Evolutionary conservation across 352 stramenopile genomes (phyloP), one percentile per base, ranked within the genome.

Genomic region (Nothophytophthora sp.): DNA sequence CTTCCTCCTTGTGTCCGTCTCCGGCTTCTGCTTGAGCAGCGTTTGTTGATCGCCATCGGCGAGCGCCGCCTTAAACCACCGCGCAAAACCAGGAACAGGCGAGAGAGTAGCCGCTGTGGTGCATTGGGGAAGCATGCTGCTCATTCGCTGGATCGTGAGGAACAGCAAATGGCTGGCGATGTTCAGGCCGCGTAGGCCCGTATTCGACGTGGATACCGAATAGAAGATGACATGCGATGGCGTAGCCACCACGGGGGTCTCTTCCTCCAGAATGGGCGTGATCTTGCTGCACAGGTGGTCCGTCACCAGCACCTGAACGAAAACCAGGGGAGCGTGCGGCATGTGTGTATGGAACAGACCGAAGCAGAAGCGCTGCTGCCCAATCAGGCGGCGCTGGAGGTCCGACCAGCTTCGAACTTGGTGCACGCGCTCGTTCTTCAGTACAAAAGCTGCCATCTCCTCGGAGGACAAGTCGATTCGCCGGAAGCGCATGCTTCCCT

Each of bases 201-300:
- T 55, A 54, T 95, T 91, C 16, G 82, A 74, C 44, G 87, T 95
- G 2, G 80, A 92, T 12, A 95, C 87, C 15, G 84, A 86, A 44
- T 95, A 95, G 40, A 92, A 95, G 32, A 95, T 77, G n/a, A 88
- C 80, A 47, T 95, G 84, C 12, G 81, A 85, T 5, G 80, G 81
- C 4, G 69, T 70, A 18, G 42, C 46, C 22, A 77, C 53, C 11
- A 70, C 51, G 0, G 63, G 58, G 2, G 68, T 72, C 27, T 89
- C 77, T 27, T 71, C 36, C 19, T 87, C 61, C 36, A 95, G 48
- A 24, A 95, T 80, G 0, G 67, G 67, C 27, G 81, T 73, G 28
- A 95, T 81, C 20, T 74, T 74, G 47, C 60, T 64, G 41, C 76
- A 89, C 20, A 92, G 50, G 18, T 88, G 73, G 28, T 90, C 71